Evolutionary conservation across 768 basidiomycete species (phyloP).

Genomic region (Phaeolepiota aurea): DNA sequence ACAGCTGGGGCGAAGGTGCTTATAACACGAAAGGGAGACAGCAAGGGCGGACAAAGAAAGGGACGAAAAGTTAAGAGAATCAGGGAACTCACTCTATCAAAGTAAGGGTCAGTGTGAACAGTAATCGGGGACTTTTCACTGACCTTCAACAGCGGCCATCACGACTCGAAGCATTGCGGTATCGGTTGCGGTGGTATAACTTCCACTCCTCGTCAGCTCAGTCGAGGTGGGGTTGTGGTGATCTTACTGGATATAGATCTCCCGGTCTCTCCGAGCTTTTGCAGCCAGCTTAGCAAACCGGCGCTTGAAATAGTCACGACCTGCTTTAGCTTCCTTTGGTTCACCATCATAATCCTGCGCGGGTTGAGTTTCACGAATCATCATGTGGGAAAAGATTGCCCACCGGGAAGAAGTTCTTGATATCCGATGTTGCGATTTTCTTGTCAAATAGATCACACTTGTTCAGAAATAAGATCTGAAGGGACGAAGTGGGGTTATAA

Average conservation of each 20-base stretch:
- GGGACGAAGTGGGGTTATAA: slow-evolving; percentile 1
- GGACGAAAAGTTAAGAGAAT: slow-evolving; percentile 15
- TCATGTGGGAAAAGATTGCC: slow-evolving; percentile 8
- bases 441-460: slow-evolving; percentile 90
- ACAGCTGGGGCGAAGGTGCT: slow-evolving; percentile 13
- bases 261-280: slow-evolving; percentile 80
- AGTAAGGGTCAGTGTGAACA: slow-evolving; percentile 9
- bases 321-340: slow-evolving; percentile 60
- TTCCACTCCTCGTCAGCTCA: slow-evolving; percentile 17
- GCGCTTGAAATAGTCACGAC: slow-evolving; percentile 85
- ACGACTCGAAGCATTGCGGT: slow-evolving; percentile 83
- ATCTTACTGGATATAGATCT: slow-evolving; percentile 90
- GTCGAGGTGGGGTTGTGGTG: slow-evolving; percentile 3
- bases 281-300: slow-evolving; percentile 77
- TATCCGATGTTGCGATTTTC: slow-evolving; percentile 76
- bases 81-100: slow-evolving; percentile 58
- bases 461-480: slow-evolving; percentile 87
- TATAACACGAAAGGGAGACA: slow-evolving; percentile 11
- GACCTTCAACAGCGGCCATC: slow-evolving; percentile 95
- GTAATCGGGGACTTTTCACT: slow-evolving; percentile 15
- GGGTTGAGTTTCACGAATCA: neutral
- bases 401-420: slow-evolving; percentile 86
- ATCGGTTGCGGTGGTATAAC: slow-evolving; percentile 87
- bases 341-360: slow-evolving; percentile 79
- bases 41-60: slow-evolving; percentile 14